These are phyloP conservation scores for Phialemonium atrogriseum DNA, from an alignment of 2,329 filamentous ascomycete genomes.

Conservation along the genomic window DNA sequence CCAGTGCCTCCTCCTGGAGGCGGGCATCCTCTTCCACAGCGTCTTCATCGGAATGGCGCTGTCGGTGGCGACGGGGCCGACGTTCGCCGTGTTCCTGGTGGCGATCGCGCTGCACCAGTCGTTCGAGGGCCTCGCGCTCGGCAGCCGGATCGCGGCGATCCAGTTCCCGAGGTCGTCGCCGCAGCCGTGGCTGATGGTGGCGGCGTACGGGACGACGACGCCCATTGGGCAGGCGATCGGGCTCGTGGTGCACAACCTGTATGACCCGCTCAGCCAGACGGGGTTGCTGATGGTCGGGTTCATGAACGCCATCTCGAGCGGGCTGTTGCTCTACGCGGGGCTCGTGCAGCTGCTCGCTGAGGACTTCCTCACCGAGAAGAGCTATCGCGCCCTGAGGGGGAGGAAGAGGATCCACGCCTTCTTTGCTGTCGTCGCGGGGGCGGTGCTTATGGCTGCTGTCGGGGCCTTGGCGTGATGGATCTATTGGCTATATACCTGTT, in stretches of 20 bases:
- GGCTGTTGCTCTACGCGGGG: constrained; percentile 72
- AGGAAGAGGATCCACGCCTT: constrained; percentile 55
- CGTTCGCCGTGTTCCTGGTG: constrained; percentile 71
- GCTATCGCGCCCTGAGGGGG: constrained; percentile 58
- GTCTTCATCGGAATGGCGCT: constrained; percentile 84
- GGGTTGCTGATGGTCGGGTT: constrained; percentile 76
- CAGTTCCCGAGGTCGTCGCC: constrained; percentile 66
- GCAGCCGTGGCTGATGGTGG: constrained; percentile 76
- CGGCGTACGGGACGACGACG: constrained; percentile 69
- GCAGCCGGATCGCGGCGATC: constrained; percentile 75
- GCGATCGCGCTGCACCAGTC: constrained; percentile 82
- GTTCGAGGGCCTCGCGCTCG: constrained; percentile 80
- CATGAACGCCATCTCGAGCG: constrained; percentile 80
- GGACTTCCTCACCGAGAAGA: constrained; percentile 72
- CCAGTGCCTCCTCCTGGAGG: constrained; percentile 73
- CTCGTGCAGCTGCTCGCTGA: constrained; percentile 79
- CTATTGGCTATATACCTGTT: neutral
- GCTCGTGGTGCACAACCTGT: constrained; percentile 66
- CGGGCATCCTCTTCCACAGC: constrained; percentile 77
- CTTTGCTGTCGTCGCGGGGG: constrained; percentile 53
- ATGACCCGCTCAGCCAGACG: constrained; percentile 68
- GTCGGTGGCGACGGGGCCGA: constrained; percentile 69
- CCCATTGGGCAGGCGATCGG: constrained; percentile 80
- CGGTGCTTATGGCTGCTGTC: constrained; percentile 61
- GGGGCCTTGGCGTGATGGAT: constrained; percentile 59